Base-by-base conservation (phyloP, 2,329 filamentous ascomycete genomes). In the Hymenoscyphus fructigenus region DNA sequence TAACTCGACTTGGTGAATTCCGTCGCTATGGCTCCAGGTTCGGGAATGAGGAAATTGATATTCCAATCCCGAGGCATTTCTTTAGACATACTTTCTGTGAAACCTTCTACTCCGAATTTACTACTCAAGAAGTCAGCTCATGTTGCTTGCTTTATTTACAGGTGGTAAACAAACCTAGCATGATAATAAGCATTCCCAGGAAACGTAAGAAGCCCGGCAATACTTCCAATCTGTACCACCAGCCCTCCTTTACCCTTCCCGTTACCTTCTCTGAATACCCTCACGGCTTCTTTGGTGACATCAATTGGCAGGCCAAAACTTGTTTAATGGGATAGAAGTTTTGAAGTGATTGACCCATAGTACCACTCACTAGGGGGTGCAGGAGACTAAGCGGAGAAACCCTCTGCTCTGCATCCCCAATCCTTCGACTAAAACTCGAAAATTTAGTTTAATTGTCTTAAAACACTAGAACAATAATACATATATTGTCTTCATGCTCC, bases 61-160 rank as follows among this genome's bases (percentile, higher is more conserved):
- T 78, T 77, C 0, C 79, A 70, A 0, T 74, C 75, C 0, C 74
- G 72, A 29, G 44, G 20, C 0, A 78, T 61, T 29, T 80, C 78
- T 14, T 71, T 60, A 0, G 72, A 60, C 0, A 80, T 62, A 0
- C 70, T 72, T 1, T 75, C 74, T 0, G 76, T 76, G 61, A 78
- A 78, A 0, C 76, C 75, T 0, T 70, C 74, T 1, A 79, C 69
- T 1, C 77, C 78, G 76, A 77, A 79, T 64, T 79, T 79, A 50
- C 76, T 71, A 32, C 70, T 69, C 55, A 77, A 75, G 12, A 5
- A 10, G 55, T 38, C 17, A 59, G 59, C 32, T 26, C 17, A 41
- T 57, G 32, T 7, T 59, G 6, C n/a, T n/a, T 26, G 2, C 20
- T 57, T 9, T 29, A 1, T 2, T 10, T 63, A 5, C 9, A 23